phyloP scores from a whole-genome alignment of 768 basidiomycete species.

The Pleurotus eryngii region DNA sequence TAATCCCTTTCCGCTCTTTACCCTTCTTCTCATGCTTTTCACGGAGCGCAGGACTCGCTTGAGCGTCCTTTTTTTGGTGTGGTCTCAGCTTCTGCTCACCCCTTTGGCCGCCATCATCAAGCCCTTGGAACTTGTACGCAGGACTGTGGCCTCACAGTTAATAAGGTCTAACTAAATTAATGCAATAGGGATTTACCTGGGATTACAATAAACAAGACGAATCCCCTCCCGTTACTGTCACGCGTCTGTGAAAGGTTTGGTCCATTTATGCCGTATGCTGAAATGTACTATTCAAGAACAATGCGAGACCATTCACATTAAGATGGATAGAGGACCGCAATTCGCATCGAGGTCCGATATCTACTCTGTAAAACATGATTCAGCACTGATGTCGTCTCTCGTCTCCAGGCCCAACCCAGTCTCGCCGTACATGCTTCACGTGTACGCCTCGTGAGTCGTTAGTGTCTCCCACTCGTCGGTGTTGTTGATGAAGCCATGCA shows the following conservation, averaged over 20 bases:
- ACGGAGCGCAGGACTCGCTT: conserved; percentile 6
- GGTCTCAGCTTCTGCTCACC: not conserved
- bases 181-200: not conserved
- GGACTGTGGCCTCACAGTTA: too few species aligned
- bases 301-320: conserved; percentile 4
- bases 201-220: not conserved
- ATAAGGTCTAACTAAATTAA: not conserved
- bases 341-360: too few species aligned
- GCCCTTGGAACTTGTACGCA: not conserved
- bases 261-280: not conserved
- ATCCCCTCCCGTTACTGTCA: not conserved
- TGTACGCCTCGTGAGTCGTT: not conserved
- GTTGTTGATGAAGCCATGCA: not conserved
- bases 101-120: not conserved
- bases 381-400: too few species aligned
- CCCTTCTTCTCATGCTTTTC: not conserved
- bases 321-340: not conserved
- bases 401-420: not conserved
- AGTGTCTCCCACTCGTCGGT: not conserved
- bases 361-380: too few species aligned
- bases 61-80: conserved; percentile 1
- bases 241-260: not conserved
- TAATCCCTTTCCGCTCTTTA: not conserved
- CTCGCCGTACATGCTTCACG: not conserved
- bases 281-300: not conserved